Conservation (phyloP, 805 yeast genomes). For the Cyberlindnera subsufficiens region DNA sequence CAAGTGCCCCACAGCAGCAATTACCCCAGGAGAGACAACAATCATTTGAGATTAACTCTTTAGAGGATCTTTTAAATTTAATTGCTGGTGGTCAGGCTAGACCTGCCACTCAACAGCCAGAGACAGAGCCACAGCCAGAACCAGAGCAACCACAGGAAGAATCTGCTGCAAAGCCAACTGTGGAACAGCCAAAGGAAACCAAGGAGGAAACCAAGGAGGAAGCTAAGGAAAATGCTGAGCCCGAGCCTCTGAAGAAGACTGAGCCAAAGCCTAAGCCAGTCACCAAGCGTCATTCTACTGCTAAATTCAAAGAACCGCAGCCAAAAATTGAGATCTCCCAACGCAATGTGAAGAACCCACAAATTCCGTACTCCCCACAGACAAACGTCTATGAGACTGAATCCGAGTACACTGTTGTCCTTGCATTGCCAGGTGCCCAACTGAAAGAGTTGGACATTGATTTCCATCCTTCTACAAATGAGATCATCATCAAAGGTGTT, state of each 20-base stretch:
- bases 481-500: conserved; percentile 46
- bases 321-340: conserved; percentile 24
- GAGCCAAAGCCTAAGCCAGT: conserved; percentile 1
- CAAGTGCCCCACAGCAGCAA: conserved; percentile 2
- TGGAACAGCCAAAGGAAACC: neutral
- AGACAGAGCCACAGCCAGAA: neutral
- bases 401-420: conserved; percentile 38
- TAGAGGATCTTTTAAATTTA: conserved; percentile 8
- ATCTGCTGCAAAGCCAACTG: neutral
- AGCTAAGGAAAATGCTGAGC: conserved; percentile 1
- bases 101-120: neutral
- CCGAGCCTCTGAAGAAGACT: conserved; percentile 5
- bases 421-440: conserved; percentile 56
- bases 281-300: conserved; percentile 21
- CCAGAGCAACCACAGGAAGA: neutral
- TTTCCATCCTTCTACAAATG: conserved; percentile 53
- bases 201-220: conserved; percentile 6
- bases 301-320: conserved; percentile 16
- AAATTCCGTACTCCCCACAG: conserved; percentile 51
- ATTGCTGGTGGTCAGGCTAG: conserved; percentile 3
- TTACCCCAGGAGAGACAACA: conserved; percentile 2
- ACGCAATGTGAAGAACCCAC: conserved; percentile 22
- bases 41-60: neutral
- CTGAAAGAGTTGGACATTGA: conserved; percentile 48
- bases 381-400: conserved; percentile 50